Evolutionary conservation across 2,329 filamentous ascomycete genomes (phyloP), one percentile per base, ranked within the genome.

Genomic region (Colletotrichum kahawae): DNA sequence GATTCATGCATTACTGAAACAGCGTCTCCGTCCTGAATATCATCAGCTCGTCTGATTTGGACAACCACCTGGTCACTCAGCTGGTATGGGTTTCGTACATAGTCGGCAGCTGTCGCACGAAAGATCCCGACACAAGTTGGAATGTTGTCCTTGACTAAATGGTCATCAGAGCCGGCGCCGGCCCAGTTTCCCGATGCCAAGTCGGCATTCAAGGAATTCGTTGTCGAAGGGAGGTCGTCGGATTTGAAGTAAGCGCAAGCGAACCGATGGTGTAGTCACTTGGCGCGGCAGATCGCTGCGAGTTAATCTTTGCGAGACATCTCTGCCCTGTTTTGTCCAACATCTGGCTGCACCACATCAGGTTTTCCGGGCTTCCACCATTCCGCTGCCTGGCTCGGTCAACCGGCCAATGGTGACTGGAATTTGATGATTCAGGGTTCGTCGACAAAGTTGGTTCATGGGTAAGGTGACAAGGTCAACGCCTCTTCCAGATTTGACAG

Each of bases 251-350:
- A 29, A 29, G 27, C 24, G 48, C 38, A 66, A 34, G 68, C 56
- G 60, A 71, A 38, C 48, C 31, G 36, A 57, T 24, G 51, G 43
- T 29, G 48, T 34, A 27, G 38, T 36, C 18, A 51, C 69, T 73
- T 73, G 73, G 73, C 73, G 27, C 27, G 57, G 73, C 38, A 36
- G 69, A 75, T 75, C 73, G 24, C 70, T 73, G 63, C 73, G 48
- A 31, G 69, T n/a, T 63, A 63, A 75, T 75, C 57, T 68, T 27
- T 36, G 12, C 57, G 59, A 63, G 38, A 67, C 48, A 59, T 14
- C 29, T 48, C 18, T 75, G 33, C 57, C 64, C 57, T 73, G 73
- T 75, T 75, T 64, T 51, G 33, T 33, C 38, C 68, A 10, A 34
- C 62, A 51, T 71, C 33, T 54, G 57, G 14, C 24, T 64, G 24